Percentiles rank a stretch among this genome's conserved stretches.
phyloP scores from a whole-genome alignment of 768 basidiomycete species.

The Termitomyces sp. region DNA sequence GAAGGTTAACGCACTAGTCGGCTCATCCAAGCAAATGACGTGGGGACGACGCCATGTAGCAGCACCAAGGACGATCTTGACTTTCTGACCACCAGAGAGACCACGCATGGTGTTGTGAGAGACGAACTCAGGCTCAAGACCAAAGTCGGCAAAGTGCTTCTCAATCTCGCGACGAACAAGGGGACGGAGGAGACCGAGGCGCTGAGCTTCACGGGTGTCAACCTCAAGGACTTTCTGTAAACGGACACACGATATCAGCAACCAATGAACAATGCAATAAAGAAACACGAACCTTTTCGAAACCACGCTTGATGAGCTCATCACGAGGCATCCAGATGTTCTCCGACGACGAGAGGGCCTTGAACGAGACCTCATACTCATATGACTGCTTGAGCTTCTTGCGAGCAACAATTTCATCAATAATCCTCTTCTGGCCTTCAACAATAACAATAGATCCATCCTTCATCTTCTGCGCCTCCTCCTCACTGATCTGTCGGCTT shows the following conservation, averaged over 20 bases:
- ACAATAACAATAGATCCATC: conserved; percentile 83
- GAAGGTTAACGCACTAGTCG: conserved; percentile 62
- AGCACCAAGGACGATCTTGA: conserved; percentile 98
- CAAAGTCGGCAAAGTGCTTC: conserved; percentile 99
- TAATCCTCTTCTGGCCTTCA: conserved; percentile 92
- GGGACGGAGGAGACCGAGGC: conserved; percentile 90
- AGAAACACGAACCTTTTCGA: conserved; percentile 69
- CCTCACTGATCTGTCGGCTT: conserved; percentile 79
- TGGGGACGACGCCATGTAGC: conserved; percentile 99
- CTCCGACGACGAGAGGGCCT: conserved; percentile 92
- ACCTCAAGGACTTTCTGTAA: conserved; percentile 91
- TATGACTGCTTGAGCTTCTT: conserved; percentile 99
- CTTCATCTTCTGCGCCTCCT: conserved; percentile 94
- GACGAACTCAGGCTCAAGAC: conserved; percentile 98
- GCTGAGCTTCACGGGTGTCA: conserved; percentile 96
- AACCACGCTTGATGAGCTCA: conserved; percentile 96
- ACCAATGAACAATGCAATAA: not conserved
- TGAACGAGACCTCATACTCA: conserved; percentile 98
- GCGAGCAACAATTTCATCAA: conserved; percentile 86
- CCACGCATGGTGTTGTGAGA: conserved; percentile 99
- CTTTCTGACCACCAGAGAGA: conserved; percentile 98
- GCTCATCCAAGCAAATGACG: conserved; percentile 95
- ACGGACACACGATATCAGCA: conserved; percentile 9
- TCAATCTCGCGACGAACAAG: conserved; percentile 98
- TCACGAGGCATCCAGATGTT: conserved; percentile 98